Conservation (phyloP, 1,284 basidiomycete species). For the Tilletia walkeri region DNA sequence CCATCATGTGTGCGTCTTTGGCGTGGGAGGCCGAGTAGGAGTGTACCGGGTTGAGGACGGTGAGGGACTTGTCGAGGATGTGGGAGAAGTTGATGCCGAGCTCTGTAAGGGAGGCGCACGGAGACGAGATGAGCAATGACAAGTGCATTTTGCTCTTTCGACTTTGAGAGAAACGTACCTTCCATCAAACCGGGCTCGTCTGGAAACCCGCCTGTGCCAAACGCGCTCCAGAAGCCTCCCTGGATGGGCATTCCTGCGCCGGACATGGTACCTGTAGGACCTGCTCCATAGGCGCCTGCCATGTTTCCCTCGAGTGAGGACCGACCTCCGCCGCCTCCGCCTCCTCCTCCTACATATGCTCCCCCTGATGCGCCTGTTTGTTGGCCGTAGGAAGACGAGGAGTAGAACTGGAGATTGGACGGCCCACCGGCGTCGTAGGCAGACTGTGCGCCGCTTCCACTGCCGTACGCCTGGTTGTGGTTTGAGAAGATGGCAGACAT, state of each 20-base stretch:
- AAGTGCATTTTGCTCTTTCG: too few species aligned
- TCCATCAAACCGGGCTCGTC: constrained; percentile 54
- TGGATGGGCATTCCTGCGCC: constrained; percentile 43
- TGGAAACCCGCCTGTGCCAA: constrained; percentile 53
- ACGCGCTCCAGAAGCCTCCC: constrained; percentile 50
- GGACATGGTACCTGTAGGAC: constrained; percentile 32
- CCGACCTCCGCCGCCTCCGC: constrained; percentile 17
- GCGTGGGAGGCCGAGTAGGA: constrained; percentile 61
- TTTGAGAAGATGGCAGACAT: constrained; percentile 17
- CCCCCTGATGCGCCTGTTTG: not conserved
- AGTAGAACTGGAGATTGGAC: constrained; percentile 29
- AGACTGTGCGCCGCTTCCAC: not conserved
- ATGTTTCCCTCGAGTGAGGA: constrained; percentile 48
- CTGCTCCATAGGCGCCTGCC: constrained; percentile 24
- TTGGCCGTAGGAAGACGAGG: not conserved
- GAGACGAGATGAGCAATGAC: too few species aligned
- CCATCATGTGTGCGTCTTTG: constrained; percentile 89
- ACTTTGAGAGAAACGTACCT: constrained; percentile 21
- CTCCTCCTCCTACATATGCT: not conserved
- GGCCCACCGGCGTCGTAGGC: constrained; percentile 3
- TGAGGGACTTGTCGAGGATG: constrained; percentile 87
- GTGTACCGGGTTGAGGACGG: constrained; percentile 88
- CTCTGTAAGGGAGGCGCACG: constrained; percentile 62
- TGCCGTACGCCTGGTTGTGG: constrained; percentile 15
- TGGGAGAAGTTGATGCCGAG: constrained; percentile 96